Conservation (phyloP, 257 asterid species). For the Echium plantagineum region DNA sequence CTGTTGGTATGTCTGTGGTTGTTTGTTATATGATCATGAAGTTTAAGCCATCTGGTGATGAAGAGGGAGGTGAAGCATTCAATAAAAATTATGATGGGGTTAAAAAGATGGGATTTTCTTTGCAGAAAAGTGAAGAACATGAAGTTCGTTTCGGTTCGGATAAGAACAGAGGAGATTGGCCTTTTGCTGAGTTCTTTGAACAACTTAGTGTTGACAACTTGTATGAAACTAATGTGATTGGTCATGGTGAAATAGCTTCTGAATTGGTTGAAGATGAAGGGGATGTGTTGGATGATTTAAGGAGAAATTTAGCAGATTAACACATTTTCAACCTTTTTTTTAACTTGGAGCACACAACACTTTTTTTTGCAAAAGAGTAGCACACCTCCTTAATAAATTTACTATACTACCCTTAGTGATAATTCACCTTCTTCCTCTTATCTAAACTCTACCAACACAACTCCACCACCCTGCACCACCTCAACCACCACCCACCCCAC, state of each 20-base stretch:
- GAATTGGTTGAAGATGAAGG: slow-evolving; percentile 3
- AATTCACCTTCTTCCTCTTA: no score
- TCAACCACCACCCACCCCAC: no score
- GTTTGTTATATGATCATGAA: slow-evolving; percentile 3
- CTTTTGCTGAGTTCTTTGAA: neutral
- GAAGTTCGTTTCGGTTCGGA: slow-evolving; percentile 1
- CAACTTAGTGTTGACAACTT: neutral
- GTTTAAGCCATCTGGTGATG: neutral
- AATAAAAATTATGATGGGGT: neutral
- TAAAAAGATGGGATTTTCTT: neutral
- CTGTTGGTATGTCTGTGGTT: slow-evolving; percentile 4
- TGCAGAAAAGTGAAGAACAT: neutral
- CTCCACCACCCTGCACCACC: no score
- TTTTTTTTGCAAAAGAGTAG: no score
- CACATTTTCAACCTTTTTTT: no score
- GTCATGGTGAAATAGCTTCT: neutral
- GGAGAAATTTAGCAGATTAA: no score
- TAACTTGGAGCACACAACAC: no score
- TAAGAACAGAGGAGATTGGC: neutral
- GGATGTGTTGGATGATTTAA: no score
- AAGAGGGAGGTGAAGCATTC: neutral
- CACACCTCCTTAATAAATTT: no score
- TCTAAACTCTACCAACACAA: no score
- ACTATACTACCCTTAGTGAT: no score
- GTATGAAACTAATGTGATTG: neutral